Percentiles rank a stretch among this genome's conserved stretches.
Evolutionary conservation across 345 rosid species (phyloP).

Genomic region (Carallia pectinifolia): DNA sequence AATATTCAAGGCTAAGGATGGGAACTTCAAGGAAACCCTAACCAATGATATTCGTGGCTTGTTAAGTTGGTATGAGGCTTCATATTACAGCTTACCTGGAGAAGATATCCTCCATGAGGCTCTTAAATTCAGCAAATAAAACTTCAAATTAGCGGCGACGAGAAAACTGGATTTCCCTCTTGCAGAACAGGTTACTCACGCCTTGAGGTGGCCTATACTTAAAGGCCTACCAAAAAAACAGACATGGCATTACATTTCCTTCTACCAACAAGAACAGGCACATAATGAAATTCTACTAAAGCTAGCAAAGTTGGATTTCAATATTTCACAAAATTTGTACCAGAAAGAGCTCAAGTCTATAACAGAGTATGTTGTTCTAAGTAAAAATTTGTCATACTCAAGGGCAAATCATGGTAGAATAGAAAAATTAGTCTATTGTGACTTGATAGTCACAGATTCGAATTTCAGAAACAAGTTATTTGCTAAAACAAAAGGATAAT

Average conservation of each 20-base stretch:
- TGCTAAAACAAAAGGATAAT: no score
- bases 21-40: slow-evolving; percentile 8
- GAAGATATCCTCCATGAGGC: slow-evolving; percentile 18
- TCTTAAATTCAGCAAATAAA: not conserved
- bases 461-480: no score
- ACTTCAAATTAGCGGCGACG: not conserved
- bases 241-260: slow-evolving; percentile 13
- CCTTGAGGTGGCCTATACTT: slow-evolving; percentile 10
- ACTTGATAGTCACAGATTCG: no score
- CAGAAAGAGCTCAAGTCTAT: slow-evolving; percentile 25
- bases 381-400: no score
- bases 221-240: slow-evolving; percentile 15
- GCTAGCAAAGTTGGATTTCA: slow-evolving; percentile 32
- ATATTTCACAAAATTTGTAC: slow-evolving; percentile 26
- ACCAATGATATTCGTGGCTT: slow-evolving; percentile 6
- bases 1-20: slow-evolving; percentile 3
- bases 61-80: slow-evolving; percentile 21
- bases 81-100: slow-evolving; percentile 9
- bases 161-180: not conserved
- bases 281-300: not conserved
- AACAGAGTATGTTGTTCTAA: slow-evolving; percentile 1
- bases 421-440: no score
- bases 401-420: no score
- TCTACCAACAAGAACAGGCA: slow-evolving; percentile 18
- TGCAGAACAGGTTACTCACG: not conserved